phyloP scores from a whole-genome alignment of 495 filamentous ascomycete genomes.

The Hyaloscypha finlandica region DNA sequence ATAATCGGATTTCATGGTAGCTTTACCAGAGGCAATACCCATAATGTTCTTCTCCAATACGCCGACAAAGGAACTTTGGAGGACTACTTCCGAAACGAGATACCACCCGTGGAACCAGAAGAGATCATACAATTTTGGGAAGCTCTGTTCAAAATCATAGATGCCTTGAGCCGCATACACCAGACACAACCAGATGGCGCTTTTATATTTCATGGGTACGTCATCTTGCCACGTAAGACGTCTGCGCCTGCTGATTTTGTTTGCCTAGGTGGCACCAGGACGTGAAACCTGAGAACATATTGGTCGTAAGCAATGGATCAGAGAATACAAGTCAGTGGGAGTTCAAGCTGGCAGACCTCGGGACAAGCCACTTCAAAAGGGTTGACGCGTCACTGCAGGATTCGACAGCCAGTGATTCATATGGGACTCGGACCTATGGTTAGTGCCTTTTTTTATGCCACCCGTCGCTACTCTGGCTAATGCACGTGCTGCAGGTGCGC shows the following conservation, averaged over 20 bases:
- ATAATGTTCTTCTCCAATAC: slow-evolving; percentile 47
- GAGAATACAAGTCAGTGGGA: slow-evolving; percentile 34
- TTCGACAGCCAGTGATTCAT: slow-evolving; percentile 33
- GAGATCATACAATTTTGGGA: slow-evolving; percentile 43
- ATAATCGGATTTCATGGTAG: slow-evolving; percentile 45
- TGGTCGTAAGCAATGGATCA: slow-evolving; percentile 35
- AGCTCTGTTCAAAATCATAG: slow-evolving; percentile 38
- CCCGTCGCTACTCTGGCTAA: not conserved
- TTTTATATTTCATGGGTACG: slow-evolving; percentile 14
- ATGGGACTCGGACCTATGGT: slow-evolving; percentile 39
- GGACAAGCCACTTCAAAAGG: slow-evolving; percentile 38
- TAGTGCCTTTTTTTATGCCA: not conserved
- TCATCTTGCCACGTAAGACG: too few relatives aligned
- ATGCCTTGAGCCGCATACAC: slow-evolving; percentile 41
- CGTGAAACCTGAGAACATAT: slow-evolving; percentile 42
- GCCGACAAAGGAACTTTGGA: slow-evolving; percentile 43
- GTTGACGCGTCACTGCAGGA: slow-evolving; percentile 13
- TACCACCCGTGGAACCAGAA: slow-evolving; percentile 28
- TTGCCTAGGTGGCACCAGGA: slow-evolving; percentile 41
- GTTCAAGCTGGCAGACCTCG: slow-evolving; percentile 45
- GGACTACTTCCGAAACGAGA: slow-evolving; percentile 35
- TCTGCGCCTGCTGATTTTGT: not conserved
- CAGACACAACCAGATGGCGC: not conserved
- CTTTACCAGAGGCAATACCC: slow-evolving; percentile 37
- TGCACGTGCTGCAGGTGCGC: slow-evolving; percentile 32